These are phyloP conservation scores for Globisporangium camurandrum DNA, from an alignment of 352 stramenopile species.

Conservation along the genomic window DNA sequence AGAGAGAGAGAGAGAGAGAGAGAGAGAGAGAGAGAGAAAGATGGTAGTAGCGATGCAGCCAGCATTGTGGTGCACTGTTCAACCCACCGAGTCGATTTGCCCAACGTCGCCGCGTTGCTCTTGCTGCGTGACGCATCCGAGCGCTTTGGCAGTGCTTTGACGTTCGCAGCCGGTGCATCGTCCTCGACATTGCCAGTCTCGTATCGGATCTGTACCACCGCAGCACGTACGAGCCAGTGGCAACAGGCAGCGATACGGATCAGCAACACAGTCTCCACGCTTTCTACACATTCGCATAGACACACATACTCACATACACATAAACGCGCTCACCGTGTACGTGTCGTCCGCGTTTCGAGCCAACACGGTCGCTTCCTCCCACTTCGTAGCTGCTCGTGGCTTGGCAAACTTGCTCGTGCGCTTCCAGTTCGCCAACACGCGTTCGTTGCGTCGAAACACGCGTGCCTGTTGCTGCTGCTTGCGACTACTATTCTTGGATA, in stretches of 20 bases:
- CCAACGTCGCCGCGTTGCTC: too few species aligned
- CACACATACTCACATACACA: too few species aligned
- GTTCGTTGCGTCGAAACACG: slow-evolving; percentile 22
- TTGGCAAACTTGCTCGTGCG: slow-evolving; percentile 35
- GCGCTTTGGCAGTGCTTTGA: slow-evolving; percentile 11
- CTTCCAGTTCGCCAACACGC: slow-evolving; percentile 25
- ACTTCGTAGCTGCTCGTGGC: slow-evolving; percentile 17
- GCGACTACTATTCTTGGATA: background rate
- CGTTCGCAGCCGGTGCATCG: slow-evolving; percentile 28
- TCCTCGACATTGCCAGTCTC: slow-evolving; percentile 42
- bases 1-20: too few species aligned
- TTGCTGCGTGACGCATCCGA: background rate
- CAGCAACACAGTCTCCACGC: too few species aligned
- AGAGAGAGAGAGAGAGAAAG: too few species aligned
- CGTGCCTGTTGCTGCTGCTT: slow-evolving; percentile 2
- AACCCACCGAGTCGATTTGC: too few species aligned
- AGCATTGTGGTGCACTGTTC: too few species aligned
- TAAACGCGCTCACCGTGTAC: slow-evolving; percentile 28
- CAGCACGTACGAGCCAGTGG: slow-evolving; percentile 1
- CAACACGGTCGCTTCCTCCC: slow-evolving; percentile 22
- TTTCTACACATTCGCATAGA: slow-evolving; percentile 1
- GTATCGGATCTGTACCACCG: slow-evolving; percentile 37
- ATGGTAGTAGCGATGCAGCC: too few species aligned
- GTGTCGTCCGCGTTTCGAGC: slow-evolving; percentile 30
- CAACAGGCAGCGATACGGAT: too few species aligned